Evolutionary conservation across 129 eudicot genomes (phyloP).

Genomic region (Tagetes erecta): DNA sequence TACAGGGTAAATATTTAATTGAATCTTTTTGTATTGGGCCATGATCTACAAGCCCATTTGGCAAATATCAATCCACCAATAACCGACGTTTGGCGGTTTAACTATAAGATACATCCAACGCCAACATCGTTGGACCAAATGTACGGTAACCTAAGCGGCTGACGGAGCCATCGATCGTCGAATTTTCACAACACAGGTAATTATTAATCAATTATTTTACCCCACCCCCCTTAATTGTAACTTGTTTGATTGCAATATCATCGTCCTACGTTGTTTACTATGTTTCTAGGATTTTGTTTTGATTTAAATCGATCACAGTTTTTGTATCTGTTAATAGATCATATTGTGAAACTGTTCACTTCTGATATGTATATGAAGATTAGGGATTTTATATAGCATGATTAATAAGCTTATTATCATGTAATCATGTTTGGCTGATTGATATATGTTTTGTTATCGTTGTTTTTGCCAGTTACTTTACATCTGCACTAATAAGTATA

Average conservation of each 20-base stretch:
- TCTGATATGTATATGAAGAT: slow-evolving; percentile 1
- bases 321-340: background rate
- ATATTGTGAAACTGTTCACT: background rate
- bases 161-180: slow-evolving; percentile 18
- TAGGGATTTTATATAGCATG: background rate
- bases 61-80: no score
- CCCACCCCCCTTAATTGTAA: background rate
- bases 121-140: background rate
- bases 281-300: background rate
- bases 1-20: no score
- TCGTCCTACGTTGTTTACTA: background rate
- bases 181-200: slow-evolving; percentile 18
- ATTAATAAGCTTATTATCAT: background rate
- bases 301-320: slow-evolving; percentile 10
- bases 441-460: slow-evolving; percentile 4
- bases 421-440: slow-evolving; percentile 2
- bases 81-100: background rate
- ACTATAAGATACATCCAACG: background rate
- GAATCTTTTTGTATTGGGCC: background rate
- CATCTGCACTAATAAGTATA: background rate
- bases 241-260: background rate
- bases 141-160: slow-evolving; percentile 21
- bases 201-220: background rate
- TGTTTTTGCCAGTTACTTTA: background rate
- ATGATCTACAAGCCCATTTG: background rate